Evolutionary conservation across 2,329 filamentous ascomycete species (phyloP).

Genomic region (Didymella segeticola): DNA sequence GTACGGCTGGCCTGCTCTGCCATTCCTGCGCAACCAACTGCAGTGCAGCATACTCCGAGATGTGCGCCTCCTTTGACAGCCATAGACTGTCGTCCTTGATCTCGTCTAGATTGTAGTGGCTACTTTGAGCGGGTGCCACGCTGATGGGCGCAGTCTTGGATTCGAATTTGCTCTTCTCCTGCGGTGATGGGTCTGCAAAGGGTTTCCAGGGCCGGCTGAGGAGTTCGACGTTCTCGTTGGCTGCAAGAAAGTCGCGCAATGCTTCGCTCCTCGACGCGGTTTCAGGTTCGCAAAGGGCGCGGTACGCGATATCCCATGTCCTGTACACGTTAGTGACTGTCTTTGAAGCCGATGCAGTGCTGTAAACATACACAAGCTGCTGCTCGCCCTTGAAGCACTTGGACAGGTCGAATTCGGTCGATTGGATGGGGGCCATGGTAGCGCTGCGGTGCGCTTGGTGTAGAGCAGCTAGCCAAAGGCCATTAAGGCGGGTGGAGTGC

Average conservation of each 20-base stretch:
- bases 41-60: slow-evolving; percentile 83
- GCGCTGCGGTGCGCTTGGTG: slow-evolving; percentile 44
- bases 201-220: slow-evolving; percentile 72
- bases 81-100: slow-evolving; percentile 87
- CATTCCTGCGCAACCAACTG: slow-evolving; percentile 82
- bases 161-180: slow-evolving; percentile 76
- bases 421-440: slow-evolving; percentile 44
- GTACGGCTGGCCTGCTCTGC: slow-evolving; percentile 77
- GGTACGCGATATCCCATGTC: slow-evolving; percentile 64
- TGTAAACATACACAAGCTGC: slow-evolving; percentile 73
- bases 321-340: slow-evolving; percentile 56
- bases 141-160: slow-evolving; percentile 88
- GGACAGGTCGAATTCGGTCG: slow-evolving; percentile 73
- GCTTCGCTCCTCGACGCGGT: slow-evolving; percentile 42
- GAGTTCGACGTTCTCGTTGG: slow-evolving; percentile 71
- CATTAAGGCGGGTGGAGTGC: slow-evolving; percentile 33
- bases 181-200: slow-evolving; percentile 68
- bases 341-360: background rate
- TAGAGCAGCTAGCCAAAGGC: slow-evolving; percentile 40
- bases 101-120: slow-evolving; percentile 74
- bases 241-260: slow-evolving; percentile 72
- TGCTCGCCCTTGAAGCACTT: slow-evolving; percentile 82
- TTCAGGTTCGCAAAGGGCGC: slow-evolving; percentile 61
- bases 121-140: slow-evolving; percentile 70
- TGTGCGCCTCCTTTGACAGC: slow-evolving; percentile 77